Evolutionary conservation across 2,329 filamentous ascomycete genomes (phyloP).

Genomic region (Chaetomiaceae sp.): DNA sequence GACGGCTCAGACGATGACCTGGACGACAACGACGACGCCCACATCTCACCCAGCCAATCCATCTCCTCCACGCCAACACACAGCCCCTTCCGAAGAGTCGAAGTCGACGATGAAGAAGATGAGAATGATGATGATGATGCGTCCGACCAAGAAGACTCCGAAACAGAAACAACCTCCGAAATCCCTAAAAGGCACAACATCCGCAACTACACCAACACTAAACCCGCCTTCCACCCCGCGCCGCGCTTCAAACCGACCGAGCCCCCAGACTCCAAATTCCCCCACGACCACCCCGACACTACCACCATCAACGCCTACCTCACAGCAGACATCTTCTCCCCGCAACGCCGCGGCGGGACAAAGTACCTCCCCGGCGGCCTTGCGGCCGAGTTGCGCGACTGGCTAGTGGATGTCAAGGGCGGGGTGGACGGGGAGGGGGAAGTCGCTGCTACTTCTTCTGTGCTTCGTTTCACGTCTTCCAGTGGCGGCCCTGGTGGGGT

Average conservation of each 20-base stretch:
- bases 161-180: background rate
- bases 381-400: conserved; percentile 40
- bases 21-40: background rate
- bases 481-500: background rate
- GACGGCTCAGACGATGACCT: background rate
- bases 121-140: too few relatives aligned
- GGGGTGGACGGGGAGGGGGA: conserved; percentile 23
- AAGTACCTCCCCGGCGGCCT: conserved; percentile 39
- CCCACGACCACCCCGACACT: background rate
- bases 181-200: background rate
- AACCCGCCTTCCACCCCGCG: conserved; percentile 34
- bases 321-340: conserved; percentile 38
- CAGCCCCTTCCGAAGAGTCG: background rate
- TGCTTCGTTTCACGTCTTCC: background rate
- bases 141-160: background rate
- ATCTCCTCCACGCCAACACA: background rate
- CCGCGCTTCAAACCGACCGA: conserved; percentile 38
- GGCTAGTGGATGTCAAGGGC: conserved; percentile 42
- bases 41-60: background rate
- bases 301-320: conserved; percentile 22
- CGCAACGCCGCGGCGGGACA: conserved; percentile 33
- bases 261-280: conserved; percentile 1
- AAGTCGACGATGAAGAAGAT: background rate
- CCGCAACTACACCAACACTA: background rate
- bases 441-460: conserved; percentile 6